phyloP scores from a whole-genome alignment of 495 filamentous ascomycete genomes.

The Aspergillus bertholletiae region DNA sequence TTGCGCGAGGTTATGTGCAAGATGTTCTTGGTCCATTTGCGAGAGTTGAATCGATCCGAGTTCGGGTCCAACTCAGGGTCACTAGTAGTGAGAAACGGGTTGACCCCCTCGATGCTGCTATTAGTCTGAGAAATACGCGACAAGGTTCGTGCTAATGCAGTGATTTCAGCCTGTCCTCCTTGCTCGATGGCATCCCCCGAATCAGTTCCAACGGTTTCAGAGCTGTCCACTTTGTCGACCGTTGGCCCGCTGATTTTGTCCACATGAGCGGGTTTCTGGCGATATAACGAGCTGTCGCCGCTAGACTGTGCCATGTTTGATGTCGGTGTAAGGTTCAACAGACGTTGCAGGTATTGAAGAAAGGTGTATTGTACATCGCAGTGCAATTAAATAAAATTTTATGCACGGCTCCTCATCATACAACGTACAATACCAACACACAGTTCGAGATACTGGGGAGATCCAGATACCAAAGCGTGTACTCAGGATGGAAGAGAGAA shows the following conservation, averaged over 20 bases:
- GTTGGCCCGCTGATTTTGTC: not conserved
- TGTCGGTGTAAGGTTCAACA: conserved; percentile 14
- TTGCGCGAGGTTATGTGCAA: conserved; percentile 37
- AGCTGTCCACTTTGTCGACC: conserved; percentile 13
- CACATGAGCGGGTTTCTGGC: not conserved
- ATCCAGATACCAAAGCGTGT: too few relatives aligned
- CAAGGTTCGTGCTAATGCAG: conserved; percentile 36
- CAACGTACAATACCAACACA: not conserved
- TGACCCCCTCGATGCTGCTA: conserved; percentile 25
- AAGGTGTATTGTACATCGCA: conserved; percentile 1
- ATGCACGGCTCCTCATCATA: not conserved
- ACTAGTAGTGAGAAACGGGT: conserved; percentile 41
- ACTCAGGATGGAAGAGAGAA: too few relatives aligned
- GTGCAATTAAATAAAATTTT: not conserved
- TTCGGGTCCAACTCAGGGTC: conserved; percentile 43
- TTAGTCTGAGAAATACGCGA: conserved; percentile 36
- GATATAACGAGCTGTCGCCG: conserved; percentile 6
- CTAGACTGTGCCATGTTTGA: conserved; percentile 7
- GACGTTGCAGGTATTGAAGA: conserved; percentile 19
- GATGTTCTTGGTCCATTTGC: conserved; percentile 45
- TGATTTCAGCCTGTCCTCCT: conserved; percentile 30
- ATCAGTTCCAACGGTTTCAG: conserved; percentile 13
- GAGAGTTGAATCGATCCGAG: conserved; percentile 39
- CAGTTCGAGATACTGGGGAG: too few relatives aligned
- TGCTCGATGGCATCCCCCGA: conserved; percentile 24